Percentiles rank a stretch among this genome's conserved stretches.
These are phyloP conservation scores for Solanum hybrid DNA, from an alignment of 305 asterid species.

Conservation along the genomic window DNA sequence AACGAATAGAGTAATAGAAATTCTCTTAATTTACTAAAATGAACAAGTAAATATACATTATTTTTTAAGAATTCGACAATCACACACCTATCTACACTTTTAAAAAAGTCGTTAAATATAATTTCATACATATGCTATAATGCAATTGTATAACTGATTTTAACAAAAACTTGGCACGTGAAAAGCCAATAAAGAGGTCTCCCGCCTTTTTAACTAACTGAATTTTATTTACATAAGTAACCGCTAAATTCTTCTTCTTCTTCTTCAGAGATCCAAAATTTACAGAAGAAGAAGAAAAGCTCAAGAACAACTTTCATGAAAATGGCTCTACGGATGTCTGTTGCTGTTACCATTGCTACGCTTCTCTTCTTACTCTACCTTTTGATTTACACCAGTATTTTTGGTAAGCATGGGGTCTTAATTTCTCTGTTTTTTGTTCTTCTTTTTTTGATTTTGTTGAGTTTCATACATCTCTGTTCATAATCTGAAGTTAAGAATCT, in stretches of 20 bases:
- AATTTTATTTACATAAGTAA: neutral
- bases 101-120: neutral
- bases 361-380: neutral
- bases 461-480: neutral
- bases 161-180: neutral
- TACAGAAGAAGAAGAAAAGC: neutral
- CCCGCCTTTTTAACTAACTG: neutral
- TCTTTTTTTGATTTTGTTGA: too few relatives aligned
- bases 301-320: neutral
- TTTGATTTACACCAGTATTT: neutral
- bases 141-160: neutral
- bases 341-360: neutral
- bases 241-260: neutral
- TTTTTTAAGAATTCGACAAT: neutral
- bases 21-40: neutral
- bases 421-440: neutral
- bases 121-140: neutral
- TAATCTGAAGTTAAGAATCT: neutral
- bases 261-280: neutral
- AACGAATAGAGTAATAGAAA: too few relatives aligned
- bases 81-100: neutral
- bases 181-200: neutral
- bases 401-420: neutral
- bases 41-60: neutral
- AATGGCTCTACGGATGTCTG: neutral